Percentiles rank a stretch among this genome's conserved stretches.
Evolutionary conservation across 768 basidiomycete species (phyloP).

Genomic region (Mycena crocata): DNA sequence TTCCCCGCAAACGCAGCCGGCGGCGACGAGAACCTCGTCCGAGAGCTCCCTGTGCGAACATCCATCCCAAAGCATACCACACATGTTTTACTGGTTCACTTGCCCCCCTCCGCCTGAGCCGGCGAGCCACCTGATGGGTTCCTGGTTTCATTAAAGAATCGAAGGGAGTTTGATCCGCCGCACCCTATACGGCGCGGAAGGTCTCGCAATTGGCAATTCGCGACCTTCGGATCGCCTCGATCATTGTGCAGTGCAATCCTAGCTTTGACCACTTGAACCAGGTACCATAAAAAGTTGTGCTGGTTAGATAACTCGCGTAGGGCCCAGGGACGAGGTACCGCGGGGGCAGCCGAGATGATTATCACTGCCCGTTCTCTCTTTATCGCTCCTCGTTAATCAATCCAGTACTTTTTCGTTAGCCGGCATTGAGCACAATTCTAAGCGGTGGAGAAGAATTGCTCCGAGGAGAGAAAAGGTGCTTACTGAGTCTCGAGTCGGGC

Average conservation of each 20-base stretch:
- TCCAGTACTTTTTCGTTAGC: background rate
- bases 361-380: conserved; percentile 9
- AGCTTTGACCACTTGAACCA: conserved; percentile 16
- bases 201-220: background rate
- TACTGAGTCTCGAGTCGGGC: background rate
- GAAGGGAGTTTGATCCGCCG: conserved; percentile 27
- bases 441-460: background rate
- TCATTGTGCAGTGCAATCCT: background rate
- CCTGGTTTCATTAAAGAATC: conserved; percentile 29
- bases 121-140: conserved; percentile 9
- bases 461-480: too few relatives aligned
- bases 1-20: conserved; percentile 4
- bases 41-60: conserved; percentile 29
- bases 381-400: background rate
- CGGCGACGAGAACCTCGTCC: conserved; percentile 7
- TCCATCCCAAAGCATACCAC: background rate
- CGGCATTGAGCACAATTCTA: background rate
- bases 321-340: conserved; percentile 5
- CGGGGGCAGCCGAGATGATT: conserved; percentile 25
- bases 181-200: background rate
- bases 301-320: background rate
- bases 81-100: conserved; percentile 5
- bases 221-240: background rate
- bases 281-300: background rate
- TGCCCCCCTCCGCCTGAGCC: conserved; percentile 3